phyloP scores from a whole-genome alignment of 1,284 basidiomycete species.

The Tremellales sp. region DNA sequence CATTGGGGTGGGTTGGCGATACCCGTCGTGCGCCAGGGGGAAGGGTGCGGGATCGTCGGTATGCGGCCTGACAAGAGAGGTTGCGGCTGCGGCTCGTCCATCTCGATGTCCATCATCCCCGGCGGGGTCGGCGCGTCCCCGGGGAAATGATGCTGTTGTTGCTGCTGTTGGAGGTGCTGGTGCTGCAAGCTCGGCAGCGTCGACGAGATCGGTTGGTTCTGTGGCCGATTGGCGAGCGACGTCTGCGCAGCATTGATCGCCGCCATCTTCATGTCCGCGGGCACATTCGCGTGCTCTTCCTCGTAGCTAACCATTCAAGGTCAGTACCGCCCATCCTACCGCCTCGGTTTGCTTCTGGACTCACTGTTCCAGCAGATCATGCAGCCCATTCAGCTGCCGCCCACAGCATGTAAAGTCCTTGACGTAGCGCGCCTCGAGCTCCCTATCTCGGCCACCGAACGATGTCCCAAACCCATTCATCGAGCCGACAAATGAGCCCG shows the following conservation, averaged over 20 bases:
- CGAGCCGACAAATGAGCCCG: slow-evolving; percentile 38
- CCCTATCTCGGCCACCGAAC: slow-evolving; percentile 39
- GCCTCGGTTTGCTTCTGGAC: slow-evolving; percentile 12
- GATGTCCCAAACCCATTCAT: slow-evolving; percentile 37
- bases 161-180: slow-evolving; percentile 5
- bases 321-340: neutral
- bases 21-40: slow-evolving; percentile 35
- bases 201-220: slow-evolving; percentile 4
- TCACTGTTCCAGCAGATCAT: slow-evolving; percentile 50
- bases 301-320: slow-evolving; percentile 39
- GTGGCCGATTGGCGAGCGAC: slow-evolving; percentile 8
- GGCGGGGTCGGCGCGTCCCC: slow-evolving; percentile 47
- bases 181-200: slow-evolving; percentile 11
- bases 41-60: slow-evolving; percentile 20
- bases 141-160: slow-evolving; percentile 11
- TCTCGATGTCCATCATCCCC: slow-evolving; percentile 51
- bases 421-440: slow-evolving; percentile 49
- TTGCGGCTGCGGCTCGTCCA: slow-evolving; percentile 40
- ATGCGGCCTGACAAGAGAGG: slow-evolving; percentile 38
- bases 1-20: no score
- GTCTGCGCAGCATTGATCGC: slow-evolving; percentile 41
- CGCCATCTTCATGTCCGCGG: slow-evolving; percentile 43
- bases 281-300: slow-evolving; percentile 47
- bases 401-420: slow-evolving; percentile 49
- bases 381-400: slow-evolving; percentile 45